phyloP scores from a whole-genome alignment of 768 basidiomycete genomes.

The Boletus vinaceobasis region DNA sequence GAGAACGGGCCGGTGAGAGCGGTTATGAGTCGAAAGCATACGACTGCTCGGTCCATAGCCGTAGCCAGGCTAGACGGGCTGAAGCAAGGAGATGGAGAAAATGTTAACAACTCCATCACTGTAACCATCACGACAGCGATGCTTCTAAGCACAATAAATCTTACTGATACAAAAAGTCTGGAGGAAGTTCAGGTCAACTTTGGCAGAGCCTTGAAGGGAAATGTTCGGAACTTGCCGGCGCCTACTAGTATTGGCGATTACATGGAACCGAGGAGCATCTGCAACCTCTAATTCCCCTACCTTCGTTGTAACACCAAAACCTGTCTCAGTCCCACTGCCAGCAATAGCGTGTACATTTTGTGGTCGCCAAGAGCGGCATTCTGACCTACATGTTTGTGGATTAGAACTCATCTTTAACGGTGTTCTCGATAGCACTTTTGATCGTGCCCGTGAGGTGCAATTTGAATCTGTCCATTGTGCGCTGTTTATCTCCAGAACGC shows the following conservation, averaged over 20 bases:
- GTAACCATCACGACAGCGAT: conserved; percentile 28
- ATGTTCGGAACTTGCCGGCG: conserved; percentile 25
- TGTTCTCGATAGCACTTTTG: conserved; percentile 12
- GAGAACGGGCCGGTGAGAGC: neutral
- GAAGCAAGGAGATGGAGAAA: conserved; percentile 1
- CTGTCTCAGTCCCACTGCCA: conserved; percentile 13
- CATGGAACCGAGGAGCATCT: conserved; percentile 19
- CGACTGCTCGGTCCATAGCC: neutral
- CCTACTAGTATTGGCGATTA: conserved; percentile 5
- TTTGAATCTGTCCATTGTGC: conserved; percentile 18
- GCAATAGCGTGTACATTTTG: neutral
- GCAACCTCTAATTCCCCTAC: conserved; percentile 10
- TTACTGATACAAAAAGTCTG: conserved; percentile 22
- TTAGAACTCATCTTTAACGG: conserved; percentile 5
- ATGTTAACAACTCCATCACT: conserved; percentile 12
- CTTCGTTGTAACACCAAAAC: conserved; percentile 23
- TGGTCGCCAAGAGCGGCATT: conserved; percentile 13
- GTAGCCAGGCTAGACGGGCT: neutral
- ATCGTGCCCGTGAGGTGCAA: conserved; percentile 11
- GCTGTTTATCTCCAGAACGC: conserved; percentile 19
- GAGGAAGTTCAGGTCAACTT: conserved; percentile 19
- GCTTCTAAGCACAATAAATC: conserved; percentile 28
- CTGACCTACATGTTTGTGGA: conserved; percentile 7
- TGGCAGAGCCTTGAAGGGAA: conserved; percentile 9
- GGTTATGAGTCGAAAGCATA: neutral